Conservation (phyloP, 306 rosid species). For the Vigna unguiculata region DNA sequence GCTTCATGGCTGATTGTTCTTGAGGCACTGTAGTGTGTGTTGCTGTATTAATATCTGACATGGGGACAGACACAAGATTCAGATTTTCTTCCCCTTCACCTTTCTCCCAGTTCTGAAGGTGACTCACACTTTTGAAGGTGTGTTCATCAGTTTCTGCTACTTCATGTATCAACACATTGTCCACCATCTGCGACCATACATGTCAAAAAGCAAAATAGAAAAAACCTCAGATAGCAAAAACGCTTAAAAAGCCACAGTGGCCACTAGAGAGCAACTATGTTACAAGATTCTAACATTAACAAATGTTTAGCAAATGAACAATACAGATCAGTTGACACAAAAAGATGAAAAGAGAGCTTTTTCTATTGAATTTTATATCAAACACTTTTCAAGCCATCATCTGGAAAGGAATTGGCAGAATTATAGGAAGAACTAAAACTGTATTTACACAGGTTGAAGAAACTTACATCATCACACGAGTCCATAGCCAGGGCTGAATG, state of each 20-base stretch:
- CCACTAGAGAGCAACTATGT: too few relatives aligned
- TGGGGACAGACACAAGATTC: constrained; percentile 46
- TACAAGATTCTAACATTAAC: too few relatives aligned
- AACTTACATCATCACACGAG: constrained; percentile 79
- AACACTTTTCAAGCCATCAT: constrained; percentile 21
- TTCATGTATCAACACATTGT: constrained; percentile 64
- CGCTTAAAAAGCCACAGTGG: too few relatives aligned
- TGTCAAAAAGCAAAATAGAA: too few relatives aligned
- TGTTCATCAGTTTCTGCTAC: constrained; percentile 59
- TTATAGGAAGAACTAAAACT: constrained; percentile 13
- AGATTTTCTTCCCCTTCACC: constrained; percentile 52
- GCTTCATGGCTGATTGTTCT: constrained; percentile 63
- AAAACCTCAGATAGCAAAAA: too few relatives aligned
- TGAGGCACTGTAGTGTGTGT: constrained; percentile 46
- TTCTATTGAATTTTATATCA: not conserved
- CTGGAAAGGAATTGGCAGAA: constrained; percentile 5
- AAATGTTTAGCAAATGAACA: constrained; percentile 1
- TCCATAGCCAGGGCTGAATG: constrained; percentile 71
- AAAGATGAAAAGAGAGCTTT: not conserved
- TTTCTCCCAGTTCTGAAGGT: constrained; percentile 49
- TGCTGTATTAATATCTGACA: constrained; percentile 47
- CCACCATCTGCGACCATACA: constrained; percentile 68
- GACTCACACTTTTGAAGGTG: constrained; percentile 32
- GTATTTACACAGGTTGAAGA: constrained; percentile 23
- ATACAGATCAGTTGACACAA: not conserved